Base-by-base conservation (phyloP, 2,329 filamentous ascomycete genomes). In the Sphaerulina populicola region DNA sequence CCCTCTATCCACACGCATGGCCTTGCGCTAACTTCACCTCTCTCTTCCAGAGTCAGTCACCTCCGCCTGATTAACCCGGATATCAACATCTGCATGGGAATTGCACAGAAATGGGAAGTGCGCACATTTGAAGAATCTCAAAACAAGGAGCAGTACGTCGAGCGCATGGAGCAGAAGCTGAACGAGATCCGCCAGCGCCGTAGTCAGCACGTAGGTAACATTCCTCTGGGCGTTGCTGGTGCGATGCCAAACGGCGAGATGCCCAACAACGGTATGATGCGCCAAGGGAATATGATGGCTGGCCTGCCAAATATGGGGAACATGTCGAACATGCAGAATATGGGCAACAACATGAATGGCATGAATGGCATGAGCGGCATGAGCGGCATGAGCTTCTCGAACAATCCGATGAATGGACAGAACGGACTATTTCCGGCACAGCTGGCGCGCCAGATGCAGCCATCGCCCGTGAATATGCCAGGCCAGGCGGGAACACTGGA, bases 261-360 rank as follows among this genome's bases (percentile, higher is more conserved):
- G 51, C 31, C 27, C 40, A 49, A 52, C 38, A 55, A 45, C 49
- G 52, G 48, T 43, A 54, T 45, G 52, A 56, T 44, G 57, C 58
- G 51, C 15, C 51, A 45, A 9, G 52, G 47, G 27, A 45, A 41
- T 44, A 54, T 50, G 44, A 73, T 78, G 40, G 67, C 69, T 29
- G 35, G 29, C 9, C 45, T 53, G 46, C 36, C 44, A 11, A 54
- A 52, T 31, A 47, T 44, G 21, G 47, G 47, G 23, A 55, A 56
- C 42, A 73, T 78, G 40, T 67, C 68, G 35, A 47, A 48, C 38
- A 47, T 49, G 43, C 52, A 54, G 42, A 52, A 51, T 39, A 58
- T 57, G 47, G 38, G 51, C 43, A 58, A 57, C 51, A 61, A 57
- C 53, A 61, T 63, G 58, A 54, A 55, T 50, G 52, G 49, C 47